Evolutionary conservation across 2,329 filamentous ascomycete genomes (phyloP).

Genomic region (Fusarium proliferatum): DNA sequence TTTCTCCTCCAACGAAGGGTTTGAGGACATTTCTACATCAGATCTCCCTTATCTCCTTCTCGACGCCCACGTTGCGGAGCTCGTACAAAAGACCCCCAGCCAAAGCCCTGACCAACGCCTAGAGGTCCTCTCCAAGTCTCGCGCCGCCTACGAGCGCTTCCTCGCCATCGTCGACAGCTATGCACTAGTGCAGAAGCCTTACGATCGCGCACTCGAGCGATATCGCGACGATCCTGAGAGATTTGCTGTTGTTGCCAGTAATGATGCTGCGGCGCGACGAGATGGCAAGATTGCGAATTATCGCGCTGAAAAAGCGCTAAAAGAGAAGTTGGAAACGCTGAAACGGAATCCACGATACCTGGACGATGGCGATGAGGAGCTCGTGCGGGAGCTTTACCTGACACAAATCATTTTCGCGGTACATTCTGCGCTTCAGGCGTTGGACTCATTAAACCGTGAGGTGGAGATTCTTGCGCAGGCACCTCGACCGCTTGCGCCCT

Average conservation of each 20-base stretch:
- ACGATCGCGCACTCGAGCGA: constrained; percentile 76
- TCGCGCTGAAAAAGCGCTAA: constrained; percentile 85
- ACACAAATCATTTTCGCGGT: constrained; percentile 78
- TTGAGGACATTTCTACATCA: constrained; percentile 88
- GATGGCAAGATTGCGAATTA: constrained; percentile 89
- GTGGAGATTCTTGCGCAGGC: constrained; percentile 82
- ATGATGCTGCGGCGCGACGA: constrained; percentile 73
- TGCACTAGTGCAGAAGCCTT: constrained; percentile 71
- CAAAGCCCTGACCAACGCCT: constrained; percentile 67
- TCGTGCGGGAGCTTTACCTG: constrained; percentile 81
- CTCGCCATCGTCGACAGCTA: constrained; percentile 83
- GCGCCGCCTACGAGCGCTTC: constrained; percentile 81
- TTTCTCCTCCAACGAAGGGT: constrained; percentile 89
- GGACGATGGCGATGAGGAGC: constrained; percentile 80
- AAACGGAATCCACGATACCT: constrained; percentile 62
- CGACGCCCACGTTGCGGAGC: constrained; percentile 81
- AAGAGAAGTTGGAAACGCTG: constrained; percentile 77
- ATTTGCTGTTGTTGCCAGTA: constrained; percentile 77
- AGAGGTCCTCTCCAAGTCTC: constrained; percentile 69
- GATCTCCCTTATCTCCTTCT: constrained; percentile 88
- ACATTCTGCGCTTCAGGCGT: constrained; percentile 83
- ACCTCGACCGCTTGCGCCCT: constrained; percentile 64
- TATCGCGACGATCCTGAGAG: constrained; percentile 78
- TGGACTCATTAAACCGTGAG: constrained; percentile 91
- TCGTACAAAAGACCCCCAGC: constrained; percentile 74